phyloP scores from a whole-genome alignment of 192 early-diverging fungal species.

The Coemansia erecta region DNA sequence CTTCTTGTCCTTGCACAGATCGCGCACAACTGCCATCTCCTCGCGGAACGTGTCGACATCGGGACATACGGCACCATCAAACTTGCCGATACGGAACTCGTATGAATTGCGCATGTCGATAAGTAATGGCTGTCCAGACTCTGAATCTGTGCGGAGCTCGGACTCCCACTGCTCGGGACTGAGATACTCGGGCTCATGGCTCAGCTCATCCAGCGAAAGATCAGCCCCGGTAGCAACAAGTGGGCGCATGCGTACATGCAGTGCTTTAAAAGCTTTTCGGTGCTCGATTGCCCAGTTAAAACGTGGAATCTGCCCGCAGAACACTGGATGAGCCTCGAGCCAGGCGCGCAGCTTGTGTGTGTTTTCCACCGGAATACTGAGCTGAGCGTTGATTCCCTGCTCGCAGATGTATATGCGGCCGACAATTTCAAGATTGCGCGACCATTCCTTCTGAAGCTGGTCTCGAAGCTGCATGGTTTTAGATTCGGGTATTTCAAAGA shows the following conservation, averaged over 20 bases:
- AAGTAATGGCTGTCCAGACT: constrained; percentile 45
- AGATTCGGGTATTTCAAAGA: constrained; percentile 21
- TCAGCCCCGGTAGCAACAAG: constrained; percentile 62
- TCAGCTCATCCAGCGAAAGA: constrained; percentile 55
- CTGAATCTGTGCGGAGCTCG: constrained; percentile 30
- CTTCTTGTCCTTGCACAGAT: constrained; percentile 56
- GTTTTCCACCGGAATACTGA: constrained; percentile 61
- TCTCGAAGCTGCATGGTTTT: constrained; percentile 11
- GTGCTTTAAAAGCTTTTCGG: constrained; percentile 58
- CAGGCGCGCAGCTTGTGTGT: constrained; percentile 55
- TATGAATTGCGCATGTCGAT: constrained; percentile 83
- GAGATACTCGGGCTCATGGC: constrained; percentile 65
- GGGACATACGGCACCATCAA: constrained; percentile 65
- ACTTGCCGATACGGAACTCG: constrained; percentile 70
- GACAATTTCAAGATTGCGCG: constrained; percentile 53
- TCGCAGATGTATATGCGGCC: constrained; percentile 72
- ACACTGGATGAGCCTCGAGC: constrained; percentile 41
- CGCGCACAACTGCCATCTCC: constrained; percentile 63
- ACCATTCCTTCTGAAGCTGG: constrained; percentile 40
- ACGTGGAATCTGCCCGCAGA: constrained; percentile 30
- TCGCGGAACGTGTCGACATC: constrained; percentile 73
- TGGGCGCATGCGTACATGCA: constrained; percentile 66
- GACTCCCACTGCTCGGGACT: constrained; percentile 66
- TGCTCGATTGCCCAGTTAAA: constrained; percentile 69
- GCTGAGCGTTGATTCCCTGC: constrained; percentile 81